Conservation (phyloP, 176 grass and related monocot species). For the Triticum dicoccoides region DNA sequence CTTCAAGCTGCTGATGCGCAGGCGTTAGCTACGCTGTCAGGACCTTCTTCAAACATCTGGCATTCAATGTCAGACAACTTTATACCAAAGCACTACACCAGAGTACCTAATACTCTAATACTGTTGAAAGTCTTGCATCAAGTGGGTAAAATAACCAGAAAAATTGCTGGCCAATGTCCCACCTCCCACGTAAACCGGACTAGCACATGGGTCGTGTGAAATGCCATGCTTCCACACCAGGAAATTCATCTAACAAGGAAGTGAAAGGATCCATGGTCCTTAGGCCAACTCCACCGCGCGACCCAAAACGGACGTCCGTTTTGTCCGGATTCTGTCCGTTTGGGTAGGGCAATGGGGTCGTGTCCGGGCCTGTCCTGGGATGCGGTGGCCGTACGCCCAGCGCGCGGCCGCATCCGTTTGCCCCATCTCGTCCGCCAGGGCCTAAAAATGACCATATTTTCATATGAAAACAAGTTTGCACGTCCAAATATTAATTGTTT, state of each 20-base stretch:
- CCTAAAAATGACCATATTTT: too few species aligned
- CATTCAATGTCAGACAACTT: slow-evolving; percentile 15
- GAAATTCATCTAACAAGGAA: slow-evolving; percentile 26
- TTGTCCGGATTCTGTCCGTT: too few species aligned
- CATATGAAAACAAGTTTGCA: too few species aligned
- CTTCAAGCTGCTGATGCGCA: neutral
- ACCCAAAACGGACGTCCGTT: too few species aligned
- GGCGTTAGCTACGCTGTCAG: neutral
- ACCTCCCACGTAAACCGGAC: slow-evolving; percentile 4
- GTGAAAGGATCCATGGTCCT: slow-evolving; percentile 3
- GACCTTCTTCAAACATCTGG: slow-evolving; percentile 14
- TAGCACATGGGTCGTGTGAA: slow-evolving; percentile 28
- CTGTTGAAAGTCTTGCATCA: slow-evolving; percentile 11
- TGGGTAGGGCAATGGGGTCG: too few species aligned
- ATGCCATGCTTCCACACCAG: slow-evolving; percentile 3
- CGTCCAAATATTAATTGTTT: too few species aligned
- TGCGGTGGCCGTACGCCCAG: too few species aligned
- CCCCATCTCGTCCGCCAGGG: too few species aligned
- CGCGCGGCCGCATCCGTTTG: too few species aligned
- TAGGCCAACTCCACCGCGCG: too few species aligned
- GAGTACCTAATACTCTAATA: slow-evolving; percentile 27
- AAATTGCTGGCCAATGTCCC: slow-evolving; percentile 21
- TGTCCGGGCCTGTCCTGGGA: too few species aligned
- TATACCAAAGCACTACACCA: neutral
- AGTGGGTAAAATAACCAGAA: slow-evolving; percentile 16